phyloP scores from a whole-genome alignment of 768 basidiomycete genomes.

The Galerina sulciceps region DNA sequence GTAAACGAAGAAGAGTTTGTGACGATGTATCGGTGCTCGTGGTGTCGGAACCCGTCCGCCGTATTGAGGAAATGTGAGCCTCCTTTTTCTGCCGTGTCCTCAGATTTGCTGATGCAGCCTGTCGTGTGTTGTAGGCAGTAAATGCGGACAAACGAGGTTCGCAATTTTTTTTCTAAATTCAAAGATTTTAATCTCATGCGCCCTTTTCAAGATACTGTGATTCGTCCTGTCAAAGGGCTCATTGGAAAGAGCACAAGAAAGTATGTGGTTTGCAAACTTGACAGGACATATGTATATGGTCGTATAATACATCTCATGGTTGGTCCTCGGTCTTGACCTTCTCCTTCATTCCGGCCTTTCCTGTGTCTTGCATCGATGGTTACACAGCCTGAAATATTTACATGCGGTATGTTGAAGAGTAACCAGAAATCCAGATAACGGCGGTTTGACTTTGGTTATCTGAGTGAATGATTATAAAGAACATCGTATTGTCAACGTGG shows the following conservation, averaged over 20 bases:
- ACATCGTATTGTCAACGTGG: too few species aligned
- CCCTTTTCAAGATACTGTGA: slow-evolving; percentile 18
- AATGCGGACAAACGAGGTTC: slow-evolving; percentile 20
- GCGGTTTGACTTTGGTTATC: too few species aligned
- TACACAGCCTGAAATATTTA: too few species aligned
- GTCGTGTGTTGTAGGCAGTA: slow-evolving; percentile 12
- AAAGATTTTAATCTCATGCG: neutral
- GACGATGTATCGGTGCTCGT: slow-evolving; percentile 61
- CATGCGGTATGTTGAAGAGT: too few species aligned
- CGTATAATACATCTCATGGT: too few species aligned
- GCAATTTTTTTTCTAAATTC: too few species aligned
- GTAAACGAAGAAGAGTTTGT: slow-evolving; percentile 44
- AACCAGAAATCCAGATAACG: too few species aligned
- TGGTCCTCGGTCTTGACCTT: too few species aligned
- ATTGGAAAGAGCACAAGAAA: slow-evolving; percentile 22
- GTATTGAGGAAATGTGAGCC: slow-evolving; percentile 21
- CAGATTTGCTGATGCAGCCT: neutral
- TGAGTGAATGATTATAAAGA: too few species aligned
- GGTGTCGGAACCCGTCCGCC: slow-evolving; percentile 59
- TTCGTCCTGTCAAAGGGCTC: slow-evolving; percentile 20
- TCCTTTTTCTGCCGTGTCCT: neutral
- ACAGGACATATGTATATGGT: too few species aligned
- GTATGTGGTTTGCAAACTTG: slow-evolving; percentile 4
- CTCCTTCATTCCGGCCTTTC: too few species aligned
- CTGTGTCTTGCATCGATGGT: too few species aligned